Base-by-base conservation (phyloP, 1,284 basidiomycete species). In the Rhizopogon parksii region DNA sequence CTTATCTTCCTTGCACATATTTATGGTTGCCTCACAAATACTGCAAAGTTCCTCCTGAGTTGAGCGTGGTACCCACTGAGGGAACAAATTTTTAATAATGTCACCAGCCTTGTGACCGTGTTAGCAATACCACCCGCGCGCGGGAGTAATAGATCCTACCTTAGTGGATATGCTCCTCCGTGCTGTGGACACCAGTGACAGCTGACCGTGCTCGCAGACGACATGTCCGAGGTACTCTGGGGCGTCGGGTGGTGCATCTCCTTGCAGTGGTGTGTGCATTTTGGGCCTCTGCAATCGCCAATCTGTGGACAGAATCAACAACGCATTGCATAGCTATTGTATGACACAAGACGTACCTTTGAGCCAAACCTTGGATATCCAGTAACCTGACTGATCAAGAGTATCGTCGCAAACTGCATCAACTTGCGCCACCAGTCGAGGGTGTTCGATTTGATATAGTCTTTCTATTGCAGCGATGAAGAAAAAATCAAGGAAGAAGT, bases 331-430 rank as follows among this genome's bases (percentile, higher is more conserved):
- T 15, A 37, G 39, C 57, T 52, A 48, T 57, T 30, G 56, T 46
- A 48, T 19, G 32, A 17, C 32, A 46, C 47, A 36, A 55, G 50
- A 17, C 14, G 14, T 56, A 85, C 88, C 88, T 76, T 77, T 85
- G 3, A 88, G 62, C 89, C 89, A 91, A 9, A 68, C 62, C 60
- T 83, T 88, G 1, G 89, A 90, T 59, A 91, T 79, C 83, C 84
- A 88, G 60, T 74, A 83, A 9, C 78, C 78, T n/a, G 60, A 56
- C 27, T 68, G 67, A 46, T 74, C 73, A 15, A 71, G 70, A 17
- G 69, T 69, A 4, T 71, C 64, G 34, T 73, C 68, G 46, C 71
- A 71, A 4, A 80, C 61, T 4, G 74, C 68, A 42, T 85, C 79
- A 52, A 88, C 82, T 45, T 71, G 66, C n/a, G 68, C 64, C 0